phyloP scores from a whole-genome alignment of 2,329 filamentous ascomycete genomes.

The Fusarium pseudonygamai region DNA sequence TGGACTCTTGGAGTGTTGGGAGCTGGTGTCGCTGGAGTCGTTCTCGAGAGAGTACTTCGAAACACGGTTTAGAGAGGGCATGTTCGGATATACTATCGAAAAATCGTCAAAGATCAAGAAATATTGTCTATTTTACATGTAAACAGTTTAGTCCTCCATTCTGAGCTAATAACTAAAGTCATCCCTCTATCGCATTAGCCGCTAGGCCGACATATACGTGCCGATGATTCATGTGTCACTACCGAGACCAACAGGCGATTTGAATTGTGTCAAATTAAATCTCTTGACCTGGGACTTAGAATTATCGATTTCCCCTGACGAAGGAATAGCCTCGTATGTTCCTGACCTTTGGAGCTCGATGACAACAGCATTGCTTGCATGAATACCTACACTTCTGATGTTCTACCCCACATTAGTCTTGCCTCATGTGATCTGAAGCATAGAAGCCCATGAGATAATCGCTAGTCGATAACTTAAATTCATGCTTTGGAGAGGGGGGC shows the following conservation, averaged over 20 bases:
- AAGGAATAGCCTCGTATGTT: background rate
- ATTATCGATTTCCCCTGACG: too few relatives aligned
- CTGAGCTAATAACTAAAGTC: background rate
- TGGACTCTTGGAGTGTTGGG: constrained; percentile 2
- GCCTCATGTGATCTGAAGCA: too few relatives aligned
- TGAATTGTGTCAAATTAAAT: background rate
- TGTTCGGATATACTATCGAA: background rate
- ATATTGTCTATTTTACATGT: too few relatives aligned
- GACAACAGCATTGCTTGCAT: too few relatives aligned
- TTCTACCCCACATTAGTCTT: too few relatives aligned
- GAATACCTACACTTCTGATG: too few relatives aligned
- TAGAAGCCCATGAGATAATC: too few relatives aligned
- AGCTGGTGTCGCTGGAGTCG: background rate
- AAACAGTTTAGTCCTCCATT: fast-evolving
- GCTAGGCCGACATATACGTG: fast-evolving
- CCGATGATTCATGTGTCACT: background rate
- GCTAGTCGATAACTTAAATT: too few relatives aligned
- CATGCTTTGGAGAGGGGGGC: too few relatives aligned
- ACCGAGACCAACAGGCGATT: background rate
- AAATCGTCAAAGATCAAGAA: background rate
- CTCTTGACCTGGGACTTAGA: background rate
- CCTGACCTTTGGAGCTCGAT: background rate
- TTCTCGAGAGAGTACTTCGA: background rate
- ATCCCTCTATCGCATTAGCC: too few relatives aligned
- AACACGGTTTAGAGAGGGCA: background rate